Percentiles rank a stretch among this genome's conserved stretches.
Evolutionary conservation across 768 basidiomycete genomes (phyloP).

Genomic region (Amanita molliuscula): DNA sequence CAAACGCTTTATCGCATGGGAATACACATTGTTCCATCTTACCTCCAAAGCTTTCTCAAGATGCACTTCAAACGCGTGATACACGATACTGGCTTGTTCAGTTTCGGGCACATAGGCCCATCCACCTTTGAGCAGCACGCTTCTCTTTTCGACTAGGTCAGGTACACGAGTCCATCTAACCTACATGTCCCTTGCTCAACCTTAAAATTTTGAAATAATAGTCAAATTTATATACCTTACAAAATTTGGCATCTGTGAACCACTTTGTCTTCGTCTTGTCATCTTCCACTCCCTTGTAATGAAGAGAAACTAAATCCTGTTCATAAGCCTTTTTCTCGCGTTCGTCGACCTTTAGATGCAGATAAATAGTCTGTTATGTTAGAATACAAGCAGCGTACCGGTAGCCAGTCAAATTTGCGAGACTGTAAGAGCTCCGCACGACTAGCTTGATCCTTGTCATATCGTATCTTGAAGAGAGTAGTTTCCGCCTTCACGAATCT

Average conservation of each 20-base stretch:
- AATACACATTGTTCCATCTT: slow-evolving; percentile 8
- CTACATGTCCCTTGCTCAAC: slow-evolving; percentile 24
- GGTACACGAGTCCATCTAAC: slow-evolving; percentile 96
- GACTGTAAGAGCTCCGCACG: slow-evolving; percentile 54
- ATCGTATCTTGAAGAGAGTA: slow-evolving; percentile 75
- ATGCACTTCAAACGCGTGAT: slow-evolving; percentile 72
- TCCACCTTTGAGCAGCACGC: slow-evolving; percentile 68
- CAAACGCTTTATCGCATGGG: background rate
- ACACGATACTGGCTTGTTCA: slow-evolving; percentile 77
- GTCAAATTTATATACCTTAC: slow-evolving; percentile 40
- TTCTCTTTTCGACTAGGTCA: slow-evolving; percentile 77
- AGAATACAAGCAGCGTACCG: slow-evolving; percentile 26
- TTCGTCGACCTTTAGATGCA: slow-evolving; percentile 32
- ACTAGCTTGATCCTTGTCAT: slow-evolving; percentile 55
- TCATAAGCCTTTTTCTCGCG: slow-evolving; percentile 42
- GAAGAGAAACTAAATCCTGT: slow-evolving; percentile 39
- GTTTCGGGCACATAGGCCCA: slow-evolving; percentile 81
- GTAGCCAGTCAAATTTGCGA: slow-evolving; percentile 54
- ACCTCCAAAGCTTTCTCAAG: slow-evolving; percentile 76
- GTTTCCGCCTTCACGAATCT: slow-evolving; percentile 82
- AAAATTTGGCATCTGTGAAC: slow-evolving; percentile 51
- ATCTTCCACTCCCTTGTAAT: slow-evolving; percentile 25
- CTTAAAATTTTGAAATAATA: background rate
- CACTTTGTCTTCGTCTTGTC: slow-evolving; percentile 16
- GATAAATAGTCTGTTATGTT: background rate